Evolutionary conservation across 2,329 filamentous ascomycete genomes (phyloP), one percentile per base, ranked within the genome.

Genomic region (Colletotrichum sp.): DNA sequence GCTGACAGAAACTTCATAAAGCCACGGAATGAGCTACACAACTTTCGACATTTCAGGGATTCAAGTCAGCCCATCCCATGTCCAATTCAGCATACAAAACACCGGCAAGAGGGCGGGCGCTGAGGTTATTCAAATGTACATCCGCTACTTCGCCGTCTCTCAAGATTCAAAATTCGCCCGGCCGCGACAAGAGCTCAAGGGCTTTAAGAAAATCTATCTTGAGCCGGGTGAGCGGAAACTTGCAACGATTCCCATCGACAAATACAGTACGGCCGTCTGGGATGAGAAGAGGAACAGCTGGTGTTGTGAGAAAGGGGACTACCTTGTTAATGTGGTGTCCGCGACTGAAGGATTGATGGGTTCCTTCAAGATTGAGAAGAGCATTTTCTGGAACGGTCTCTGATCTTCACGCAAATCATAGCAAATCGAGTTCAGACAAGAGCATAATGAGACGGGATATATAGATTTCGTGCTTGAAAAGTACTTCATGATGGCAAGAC

Each of bases 21-120:
- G 94, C 13, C 91, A 94, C 79, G 94, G 94, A 14, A 85, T 95
- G 3, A 92, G 91, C 28, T 95, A 95, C 81, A 94, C 93, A 0
- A 90, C 85, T 0, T 95, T 95, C 82, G 79, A 80, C 2, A 85
- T 87, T 75, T 87, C 84, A 1, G 84, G 87, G 26, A 82, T 90
- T 24, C 83, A 81, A 8, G 84, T 89, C 34, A 80, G 80, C 3
- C 2, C 72, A 4, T 80, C 85, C 5, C 79, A 84, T 9, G 87
- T 90, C 7, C 84, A 83, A 1, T 83, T 90, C 7, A 85, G 83
- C 0, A 82, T 94, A 12, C 86, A 85, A 55, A 94, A 94, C 79
- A 89, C 85, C 0, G 92, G 92, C 26, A 61, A 74, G 2, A 75
- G 84, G 4, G 78, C 81, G 24, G 89, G 89, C 3, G 83, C 86